Conservation (phyloP, 1,284 basidiomycete species). For the Pyrrhoderma noxium region DNA sequence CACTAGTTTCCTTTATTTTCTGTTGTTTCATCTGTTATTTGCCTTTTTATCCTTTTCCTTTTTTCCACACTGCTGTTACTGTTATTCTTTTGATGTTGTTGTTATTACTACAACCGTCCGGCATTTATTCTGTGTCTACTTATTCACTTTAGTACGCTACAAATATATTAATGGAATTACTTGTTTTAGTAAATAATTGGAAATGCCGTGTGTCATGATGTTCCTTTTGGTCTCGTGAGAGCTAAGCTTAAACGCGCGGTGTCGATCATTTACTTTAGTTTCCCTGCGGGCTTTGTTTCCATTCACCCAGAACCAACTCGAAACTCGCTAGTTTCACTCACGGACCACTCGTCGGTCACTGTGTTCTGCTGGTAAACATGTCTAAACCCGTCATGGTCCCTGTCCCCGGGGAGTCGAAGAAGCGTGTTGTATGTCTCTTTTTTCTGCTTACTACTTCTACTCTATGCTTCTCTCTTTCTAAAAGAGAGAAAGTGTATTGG, state of each 20-base stretch:
- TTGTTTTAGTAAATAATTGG: too few species aligned
- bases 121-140: too few species aligned
- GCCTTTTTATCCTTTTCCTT: background rate
- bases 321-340: too few species aligned
- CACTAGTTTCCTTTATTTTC: slow-evolving; percentile 1
- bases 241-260: background rate
- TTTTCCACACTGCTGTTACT: background rate
- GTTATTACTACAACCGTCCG: too few species aligned
- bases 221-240: too few species aligned
- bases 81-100: background rate
- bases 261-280: slow-evolving; percentile 7
- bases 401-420: slow-evolving; percentile 73
- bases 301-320: too few species aligned
- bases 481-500: background rate
- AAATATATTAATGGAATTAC: too few species aligned
- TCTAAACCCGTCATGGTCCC: slow-evolving; percentile 40
- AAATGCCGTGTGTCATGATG: background rate
- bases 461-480: slow-evolving; percentile 47
- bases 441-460: slow-evolving; percentile 46
- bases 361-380: too few species aligned
- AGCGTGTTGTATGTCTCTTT: slow-evolving; percentile 68
- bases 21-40: background rate
- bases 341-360: too few species aligned
- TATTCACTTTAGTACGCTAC: too few species aligned
- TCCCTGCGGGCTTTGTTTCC: background rate